Conservation (phyloP, 805 yeast species). For the Starmerella apicola region DNA sequence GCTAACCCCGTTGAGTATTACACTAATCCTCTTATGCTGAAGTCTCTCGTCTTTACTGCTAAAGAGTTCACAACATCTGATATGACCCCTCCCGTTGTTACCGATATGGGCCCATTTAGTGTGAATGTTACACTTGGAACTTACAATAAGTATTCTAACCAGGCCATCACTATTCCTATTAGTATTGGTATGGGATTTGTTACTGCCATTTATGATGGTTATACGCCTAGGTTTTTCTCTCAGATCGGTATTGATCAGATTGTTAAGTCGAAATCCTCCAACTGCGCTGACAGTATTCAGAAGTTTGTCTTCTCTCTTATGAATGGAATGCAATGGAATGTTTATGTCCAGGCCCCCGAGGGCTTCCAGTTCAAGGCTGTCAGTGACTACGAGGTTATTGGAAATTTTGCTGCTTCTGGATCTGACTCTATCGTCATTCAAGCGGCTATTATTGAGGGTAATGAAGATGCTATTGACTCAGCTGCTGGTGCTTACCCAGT, state of each 20-base stretch:
- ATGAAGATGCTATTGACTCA: slow-evolving; percentile 34
- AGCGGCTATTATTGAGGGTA: slow-evolving; percentile 37
- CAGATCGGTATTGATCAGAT: slow-evolving; percentile 36
- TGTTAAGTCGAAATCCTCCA: slow-evolving; percentile 12
- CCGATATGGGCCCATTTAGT: slow-evolving; percentile 41
- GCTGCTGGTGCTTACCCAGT: slow-evolving; percentile 60
- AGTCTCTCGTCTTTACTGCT: slow-evolving; percentile 47
- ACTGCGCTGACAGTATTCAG: slow-evolving; percentile 26
- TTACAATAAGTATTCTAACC: slow-evolving; percentile 9
- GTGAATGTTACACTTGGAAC: slow-evolving; percentile 35
- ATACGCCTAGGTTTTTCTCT: slow-evolving; percentile 37
- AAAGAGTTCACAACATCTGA: slow-evolving; percentile 32
- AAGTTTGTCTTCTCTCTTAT: slow-evolving; percentile 33
- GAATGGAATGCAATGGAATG: slow-evolving; percentile 38
- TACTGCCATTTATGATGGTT: slow-evolving; percentile 43
- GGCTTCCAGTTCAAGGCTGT: slow-evolving; percentile 27
- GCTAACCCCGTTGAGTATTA: slow-evolving; percentile 35
- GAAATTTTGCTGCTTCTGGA: slow-evolving; percentile 22
- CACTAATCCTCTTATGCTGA: slow-evolving; percentile 43
- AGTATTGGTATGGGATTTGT: slow-evolving; percentile 78
- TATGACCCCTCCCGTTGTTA: slow-evolving; percentile 24
- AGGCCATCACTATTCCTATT: slow-evolving; percentile 36
- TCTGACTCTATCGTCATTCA: slow-evolving; percentile 35
- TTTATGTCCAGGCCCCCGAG: slow-evolving; percentile 36
- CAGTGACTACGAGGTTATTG: slow-evolving; percentile 30